Conservation (phyloP, 177 flowering plant species). For the Telopea speciosissima region DNA sequence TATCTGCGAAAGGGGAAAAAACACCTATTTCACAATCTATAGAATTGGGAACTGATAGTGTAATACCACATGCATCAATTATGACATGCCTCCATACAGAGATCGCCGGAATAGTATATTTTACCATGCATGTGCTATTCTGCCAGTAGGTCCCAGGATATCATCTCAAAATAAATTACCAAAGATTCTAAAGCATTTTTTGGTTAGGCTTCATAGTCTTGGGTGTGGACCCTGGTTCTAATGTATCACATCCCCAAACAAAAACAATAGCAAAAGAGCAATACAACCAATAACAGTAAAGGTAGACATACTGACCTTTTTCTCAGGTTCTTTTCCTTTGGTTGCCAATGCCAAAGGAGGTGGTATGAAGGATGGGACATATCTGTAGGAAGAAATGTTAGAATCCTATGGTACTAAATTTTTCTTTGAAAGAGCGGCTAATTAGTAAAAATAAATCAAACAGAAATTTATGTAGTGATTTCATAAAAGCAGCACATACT, state of each 20-base stretch:
- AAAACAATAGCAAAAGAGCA: neutral
- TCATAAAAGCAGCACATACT: neutral
- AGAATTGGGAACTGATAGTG: too few relatives aligned
- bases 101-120: too few relatives aligned
- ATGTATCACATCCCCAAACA: too few relatives aligned
- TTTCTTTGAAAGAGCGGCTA: neutral
- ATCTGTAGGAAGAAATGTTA: constrained; percentile 47
- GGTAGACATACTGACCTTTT: constrained; percentile 39
- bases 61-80: too few relatives aligned
- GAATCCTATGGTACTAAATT: constrained; percentile 16
- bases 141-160: too few relatives aligned
- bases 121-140: too few relatives aligned
- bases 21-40: neutral
- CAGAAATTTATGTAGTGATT: neutral
- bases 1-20: neutral
- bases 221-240: too few relatives aligned
- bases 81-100: too few relatives aligned
- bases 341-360: constrained; percentile 83
- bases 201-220: too few relatives aligned
- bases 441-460: neutral
- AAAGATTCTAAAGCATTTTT: too few relatives aligned
- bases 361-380: constrained; percentile 97
- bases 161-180: too few relatives aligned
- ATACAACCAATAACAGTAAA: neutral
- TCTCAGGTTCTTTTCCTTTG: constrained; percentile 81